phyloP scores from a whole-genome alignment of 345 rosid species.

The Laguncularia racemosa region DNA sequence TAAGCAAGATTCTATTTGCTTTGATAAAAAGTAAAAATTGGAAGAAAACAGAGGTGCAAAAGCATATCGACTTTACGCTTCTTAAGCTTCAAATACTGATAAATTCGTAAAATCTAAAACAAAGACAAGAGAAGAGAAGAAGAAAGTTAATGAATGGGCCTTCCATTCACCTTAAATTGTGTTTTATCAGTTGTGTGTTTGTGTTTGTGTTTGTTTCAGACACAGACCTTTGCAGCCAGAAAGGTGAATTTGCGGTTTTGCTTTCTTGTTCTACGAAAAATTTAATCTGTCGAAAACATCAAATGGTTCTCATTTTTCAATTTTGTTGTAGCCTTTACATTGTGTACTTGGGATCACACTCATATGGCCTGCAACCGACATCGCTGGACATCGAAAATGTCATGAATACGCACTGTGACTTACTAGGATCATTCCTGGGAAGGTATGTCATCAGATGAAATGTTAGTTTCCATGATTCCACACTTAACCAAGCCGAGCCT shows the following conservation, averaged over 20 bases:
- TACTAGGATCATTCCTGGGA: slow-evolving; percentile 26
- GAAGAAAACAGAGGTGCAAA: too few species aligned
- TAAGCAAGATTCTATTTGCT: too few species aligned
- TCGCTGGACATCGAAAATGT: slow-evolving; percentile 2
- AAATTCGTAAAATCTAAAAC: too few species aligned
- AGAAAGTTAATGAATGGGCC: slow-evolving; percentile 13
- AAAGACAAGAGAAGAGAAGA: too few species aligned
- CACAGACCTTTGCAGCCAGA: slow-evolving; percentile 25
- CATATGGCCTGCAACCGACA: slow-evolving; percentile 5
- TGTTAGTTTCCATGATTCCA: neutral
- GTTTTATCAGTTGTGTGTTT: slow-evolving; percentile 18
- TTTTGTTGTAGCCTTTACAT: slow-evolving; percentile 17
- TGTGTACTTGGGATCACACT: slow-evolving; percentile 30
- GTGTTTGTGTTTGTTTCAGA: slow-evolving; percentile 21
- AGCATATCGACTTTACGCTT: too few species aligned
- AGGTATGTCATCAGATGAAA: slow-evolving; percentile 11
- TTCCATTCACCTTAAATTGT: slow-evolving; percentile 12
- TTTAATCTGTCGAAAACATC: neutral
- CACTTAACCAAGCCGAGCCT: neutral
- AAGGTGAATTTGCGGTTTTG: slow-evolving; percentile 23
- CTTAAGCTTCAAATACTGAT: too few species aligned
- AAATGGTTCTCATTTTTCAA: neutral
- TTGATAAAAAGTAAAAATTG: too few species aligned
- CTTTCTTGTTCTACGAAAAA: slow-evolving; percentile 15
- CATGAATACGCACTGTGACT: slow-evolving; percentile 16